Percentiles rank a stretch among this genome's conserved stretches.
phyloP scores from a whole-genome alignment of 257 asterid species.

The Solanum arcanum region DNA sequence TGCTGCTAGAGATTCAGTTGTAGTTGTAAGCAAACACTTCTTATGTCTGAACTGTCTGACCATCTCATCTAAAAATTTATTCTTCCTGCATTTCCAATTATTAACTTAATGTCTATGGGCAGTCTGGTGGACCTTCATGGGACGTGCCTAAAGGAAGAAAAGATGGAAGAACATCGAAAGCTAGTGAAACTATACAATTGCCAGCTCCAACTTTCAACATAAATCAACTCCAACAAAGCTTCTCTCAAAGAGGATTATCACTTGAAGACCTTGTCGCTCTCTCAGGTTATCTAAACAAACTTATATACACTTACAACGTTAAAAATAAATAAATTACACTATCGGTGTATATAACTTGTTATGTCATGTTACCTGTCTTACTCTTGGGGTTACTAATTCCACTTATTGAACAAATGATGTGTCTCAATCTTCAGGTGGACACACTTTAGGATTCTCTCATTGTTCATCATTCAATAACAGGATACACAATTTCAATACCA shows the following conservation, averaged over 20 bases:
- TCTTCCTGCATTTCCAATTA: neutral
- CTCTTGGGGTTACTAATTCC: neutral
- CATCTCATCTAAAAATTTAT: neutral
- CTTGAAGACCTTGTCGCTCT: conserved; percentile 58
- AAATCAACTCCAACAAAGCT: conserved; percentile 46
- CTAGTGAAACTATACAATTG: conserved; percentile 49
- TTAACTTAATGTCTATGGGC: neutral
- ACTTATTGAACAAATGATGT: neutral
- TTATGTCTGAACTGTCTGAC: neutral
- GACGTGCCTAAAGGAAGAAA: conserved; percentile 68
- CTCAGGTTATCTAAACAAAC: conserved; percentile 24
- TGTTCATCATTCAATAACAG: conserved; percentile 63
- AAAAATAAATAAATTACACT: neutral
- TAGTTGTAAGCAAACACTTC: neutral
- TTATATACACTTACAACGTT: neutral
- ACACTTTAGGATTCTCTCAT: conserved; percentile 81
- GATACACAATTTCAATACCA: conserved; percentile 54
- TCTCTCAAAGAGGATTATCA: conserved; percentile 63
- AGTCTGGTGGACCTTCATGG: conserved; percentile 83
- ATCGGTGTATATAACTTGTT: neutral
- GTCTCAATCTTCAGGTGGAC: conserved; percentile 44
- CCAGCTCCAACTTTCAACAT: conserved; percentile 61
- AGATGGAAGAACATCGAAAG: conserved; percentile 63
- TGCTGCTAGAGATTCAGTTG: conserved; percentile 16
- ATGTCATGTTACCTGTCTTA: too few relatives aligned